phyloP scores from a whole-genome alignment of 257 asterid genomes.

The Nicotiana tabacum region DNA sequence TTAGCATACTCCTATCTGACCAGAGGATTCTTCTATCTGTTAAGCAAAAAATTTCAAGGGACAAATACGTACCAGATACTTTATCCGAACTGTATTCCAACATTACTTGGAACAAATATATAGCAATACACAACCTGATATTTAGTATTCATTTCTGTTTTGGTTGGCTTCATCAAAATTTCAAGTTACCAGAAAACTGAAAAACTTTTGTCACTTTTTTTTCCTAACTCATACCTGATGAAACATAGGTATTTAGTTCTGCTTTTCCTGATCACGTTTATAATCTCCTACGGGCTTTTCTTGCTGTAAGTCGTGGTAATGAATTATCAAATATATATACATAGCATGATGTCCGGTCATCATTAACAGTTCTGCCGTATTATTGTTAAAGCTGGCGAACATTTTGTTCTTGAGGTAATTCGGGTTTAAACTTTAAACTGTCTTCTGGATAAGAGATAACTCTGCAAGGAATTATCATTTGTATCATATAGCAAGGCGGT shows the following conservation, averaged over 20 bases:
- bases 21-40: not conserved
- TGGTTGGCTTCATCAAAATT: not conserved
- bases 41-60: not conserved
- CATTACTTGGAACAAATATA: not conserved
- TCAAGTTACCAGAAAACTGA: not conserved
- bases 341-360: not conserved
- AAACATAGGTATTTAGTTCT: not conserved
- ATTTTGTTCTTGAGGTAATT: not conserved
- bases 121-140: not conserved
- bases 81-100: not conserved
- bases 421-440: not conserved
- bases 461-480: not conserved
- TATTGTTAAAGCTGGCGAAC: not conserved
- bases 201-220: not conserved
- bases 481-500: not conserved
- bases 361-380: not conserved
- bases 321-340: not conserved
- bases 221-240: not conserved
- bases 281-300: not conserved
- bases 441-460: not conserved
- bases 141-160: not conserved
- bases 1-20: not conserved
- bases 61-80: not conserved
- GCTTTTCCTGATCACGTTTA: not conserved
- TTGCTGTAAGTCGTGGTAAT: not conserved